Conservation (phyloP, 1,284 basidiomycete species). For the Apiotrichum veenhuisii region DNA sequence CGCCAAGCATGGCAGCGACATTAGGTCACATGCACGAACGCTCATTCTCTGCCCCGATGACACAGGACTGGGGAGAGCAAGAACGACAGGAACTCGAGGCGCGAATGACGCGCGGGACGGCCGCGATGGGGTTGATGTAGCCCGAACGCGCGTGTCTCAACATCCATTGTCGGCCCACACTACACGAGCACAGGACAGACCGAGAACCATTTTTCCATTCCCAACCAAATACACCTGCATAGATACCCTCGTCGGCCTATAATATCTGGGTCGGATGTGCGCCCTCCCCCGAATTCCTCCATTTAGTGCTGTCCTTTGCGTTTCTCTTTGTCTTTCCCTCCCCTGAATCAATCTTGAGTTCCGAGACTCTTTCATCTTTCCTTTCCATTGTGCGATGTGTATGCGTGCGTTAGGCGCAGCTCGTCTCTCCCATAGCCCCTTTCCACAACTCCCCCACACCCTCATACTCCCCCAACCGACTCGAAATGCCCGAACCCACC, state of each 20-base stretch:
- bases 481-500: background rate
- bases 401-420: too few species aligned
- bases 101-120: constrained; percentile 2
- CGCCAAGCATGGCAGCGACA: constrained; percentile 2
- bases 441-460: too few species aligned
- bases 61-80: constrained; percentile 3
- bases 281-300: background rate
- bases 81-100: constrained; percentile 8
- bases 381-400: background rate
- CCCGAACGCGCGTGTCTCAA: too few species aligned
- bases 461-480: too few species aligned
- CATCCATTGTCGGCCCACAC: background rate
- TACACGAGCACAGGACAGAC: background rate
- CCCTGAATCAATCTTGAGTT: background rate
- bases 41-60: constrained; percentile 10
- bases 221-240: constrained; percentile 14
- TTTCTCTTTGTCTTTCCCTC: background rate
- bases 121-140: constrained; percentile 2
- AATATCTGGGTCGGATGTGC: background rate
- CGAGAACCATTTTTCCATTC: background rate
- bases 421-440: background rate
- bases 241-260: constrained; percentile 9
- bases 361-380: background rate
- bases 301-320: background rate
- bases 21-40: constrained; percentile 14